Evolutionary conservation across 345 rosid genomes (phyloP), one percentile per base, ranked within the genome.

Genomic region (Clausena lansium): DNA sequence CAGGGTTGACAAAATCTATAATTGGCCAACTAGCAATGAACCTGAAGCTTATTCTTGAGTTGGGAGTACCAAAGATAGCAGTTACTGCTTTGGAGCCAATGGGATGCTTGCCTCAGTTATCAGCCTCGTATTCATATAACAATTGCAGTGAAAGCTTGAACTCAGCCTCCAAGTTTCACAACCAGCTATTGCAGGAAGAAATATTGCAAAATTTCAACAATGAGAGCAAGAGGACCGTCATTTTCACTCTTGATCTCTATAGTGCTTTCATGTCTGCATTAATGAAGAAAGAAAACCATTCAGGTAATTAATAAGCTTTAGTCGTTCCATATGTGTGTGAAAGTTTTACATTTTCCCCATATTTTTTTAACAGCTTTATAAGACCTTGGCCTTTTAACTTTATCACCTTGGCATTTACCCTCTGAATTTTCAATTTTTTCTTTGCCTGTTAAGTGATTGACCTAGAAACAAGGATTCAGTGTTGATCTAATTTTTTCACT

Each of bases 31-130:
- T 83, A 36, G 71, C 38, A 17, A 36, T 17, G 70, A 73, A 83
- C 76, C 54, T 85, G 2, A 47, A 77, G 59, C 58, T 68, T 8
- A 77, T 85, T 58, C 74, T 33, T 10, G 50, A 63, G 0, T 22
- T 81, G 62, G 88, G 88, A 41, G 73, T 85, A 38, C 27, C 22
- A 25, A 83, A 73, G 77, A 58, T 83, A 61, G 76, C 65, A 5
- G 76, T 81, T 10, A 73, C 79, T 17, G 39, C 25, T 1, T 67
- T 85, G 13, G 80, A 77, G 65, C 86, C 86, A 19, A 19, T 71
- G 39, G 85, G 87, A 70, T 86, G 89, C 77, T 60, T 84, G 45
- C 89, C 85, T 2, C 45, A 32, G 9, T 25, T 28, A 35, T 4
- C 82, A 14, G 77, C 36, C 19, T 15, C 7, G 33, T 60, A 54